phyloP scores from a whole-genome alignment of 1,139 yeast genomes.

The Suhomyces guaymorum region DNA sequence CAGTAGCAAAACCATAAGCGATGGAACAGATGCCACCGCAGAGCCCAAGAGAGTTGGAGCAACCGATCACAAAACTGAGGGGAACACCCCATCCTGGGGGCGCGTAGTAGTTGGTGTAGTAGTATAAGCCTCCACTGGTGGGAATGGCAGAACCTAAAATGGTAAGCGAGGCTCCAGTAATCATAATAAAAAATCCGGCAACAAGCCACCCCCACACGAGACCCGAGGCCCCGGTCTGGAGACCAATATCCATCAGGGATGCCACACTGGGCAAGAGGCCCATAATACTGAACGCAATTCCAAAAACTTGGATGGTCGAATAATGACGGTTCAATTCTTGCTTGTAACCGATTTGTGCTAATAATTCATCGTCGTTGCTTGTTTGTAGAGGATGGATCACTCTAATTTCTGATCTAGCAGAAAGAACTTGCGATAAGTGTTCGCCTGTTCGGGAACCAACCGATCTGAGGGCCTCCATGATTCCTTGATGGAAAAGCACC shows the following conservation, averaged over 20 bases:
- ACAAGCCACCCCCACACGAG: slow-evolving; percentile 75
- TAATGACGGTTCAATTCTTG: slow-evolving; percentile 51
- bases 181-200: slow-evolving; percentile 56
- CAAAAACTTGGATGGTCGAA: slow-evolving; percentile 52
- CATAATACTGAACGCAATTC: slow-evolving; percentile 56
- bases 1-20: slow-evolving; percentile 40
- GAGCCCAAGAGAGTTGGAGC: slow-evolving; percentile 38
- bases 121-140: slow-evolving; percentile 56
- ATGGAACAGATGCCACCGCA: slow-evolving; percentile 42
- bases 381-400: slow-evolving; percentile 28
- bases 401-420: slow-evolving; percentile 10
- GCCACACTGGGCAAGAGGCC: slow-evolving; percentile 51
- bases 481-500: too few relatives aligned
- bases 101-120: slow-evolving; percentile 48
- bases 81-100: slow-evolving; percentile 36
- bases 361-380: slow-evolving; percentile 44
- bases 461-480: slow-evolving; percentile 9
- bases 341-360: slow-evolving; percentile 56
- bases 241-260: slow-evolving; percentile 37
- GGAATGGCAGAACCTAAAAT: slow-evolving; percentile 71
- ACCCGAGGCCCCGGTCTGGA: slow-evolving; percentile 55
- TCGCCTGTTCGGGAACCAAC: slow-evolving; percentile 6
- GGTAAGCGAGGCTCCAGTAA: slow-evolving; percentile 64
- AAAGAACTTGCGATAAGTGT: slow-evolving; percentile 11
- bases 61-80: slow-evolving; percentile 36